These are phyloP conservation scores for Phytophthora aleatoria DNA, from an alignment of 352 stramenopile species.

Conservation along the genomic window DNA sequence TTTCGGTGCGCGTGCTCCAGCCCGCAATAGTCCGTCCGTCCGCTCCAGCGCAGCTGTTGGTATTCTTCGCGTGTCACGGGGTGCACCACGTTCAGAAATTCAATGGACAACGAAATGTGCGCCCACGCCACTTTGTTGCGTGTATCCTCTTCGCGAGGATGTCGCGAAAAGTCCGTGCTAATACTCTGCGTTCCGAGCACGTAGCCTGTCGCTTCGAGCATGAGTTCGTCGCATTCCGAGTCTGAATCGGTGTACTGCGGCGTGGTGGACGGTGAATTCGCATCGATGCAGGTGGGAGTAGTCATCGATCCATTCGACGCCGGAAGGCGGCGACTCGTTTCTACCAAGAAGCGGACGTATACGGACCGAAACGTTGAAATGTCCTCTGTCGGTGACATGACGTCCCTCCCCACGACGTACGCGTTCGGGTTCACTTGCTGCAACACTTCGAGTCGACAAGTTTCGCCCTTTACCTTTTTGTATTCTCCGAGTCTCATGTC, in stretches of 20 bases:
- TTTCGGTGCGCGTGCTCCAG: conserved; percentile 40
- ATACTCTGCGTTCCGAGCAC: conserved; percentile 49
- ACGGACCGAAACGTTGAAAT: conserved; percentile 41
- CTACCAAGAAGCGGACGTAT: conserved; percentile 48
- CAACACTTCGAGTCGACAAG: conserved; percentile 40
- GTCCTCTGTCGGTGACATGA: conserved; percentile 37
- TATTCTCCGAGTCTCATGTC: conserved; percentile 43
- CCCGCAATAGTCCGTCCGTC: conserved; percentile 49
- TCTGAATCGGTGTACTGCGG: conserved; percentile 17
- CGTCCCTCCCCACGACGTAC: conserved; percentile 41
- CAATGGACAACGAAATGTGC: conserved; percentile 44
- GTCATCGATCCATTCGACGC: background rate
- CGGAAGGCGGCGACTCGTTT: conserved; percentile 30
- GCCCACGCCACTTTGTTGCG: conserved; percentile 12
- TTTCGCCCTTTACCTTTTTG: conserved; percentile 49
- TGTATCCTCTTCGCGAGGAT: conserved; percentile 5
- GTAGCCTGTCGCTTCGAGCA: conserved; percentile 33
- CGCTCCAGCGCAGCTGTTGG: conserved; percentile 47
- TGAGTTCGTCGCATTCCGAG: conserved; percentile 16
- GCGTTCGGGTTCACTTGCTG: conserved; percentile 42
- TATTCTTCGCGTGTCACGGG: conserved; percentile 23
- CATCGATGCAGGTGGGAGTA: conserved; percentile 20
- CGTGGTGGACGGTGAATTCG: conserved; percentile 13
- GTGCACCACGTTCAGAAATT: conserved; percentile 44
- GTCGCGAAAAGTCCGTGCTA: conserved; percentile 27